phyloP scores from a whole-genome alignment of 768 basidiomycete species.

The Podaxis mareebaensis region DNA sequence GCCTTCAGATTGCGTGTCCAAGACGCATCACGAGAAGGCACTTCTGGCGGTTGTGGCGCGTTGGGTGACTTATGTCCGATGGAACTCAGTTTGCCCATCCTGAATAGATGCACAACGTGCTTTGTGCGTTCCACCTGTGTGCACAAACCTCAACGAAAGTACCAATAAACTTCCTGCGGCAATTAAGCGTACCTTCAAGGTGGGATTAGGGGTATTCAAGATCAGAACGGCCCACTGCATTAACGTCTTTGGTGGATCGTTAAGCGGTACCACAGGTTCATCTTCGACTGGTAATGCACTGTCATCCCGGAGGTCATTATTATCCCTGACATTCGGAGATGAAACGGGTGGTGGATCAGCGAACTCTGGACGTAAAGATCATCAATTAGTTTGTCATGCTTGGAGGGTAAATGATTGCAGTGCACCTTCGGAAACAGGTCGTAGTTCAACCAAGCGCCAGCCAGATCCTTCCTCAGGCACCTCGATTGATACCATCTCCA shows the following conservation, averaged over 20 bases:
- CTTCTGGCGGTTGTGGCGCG: constrained; percentile 57
- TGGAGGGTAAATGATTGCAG: constrained; percentile 5
- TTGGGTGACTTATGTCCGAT: constrained; percentile 58
- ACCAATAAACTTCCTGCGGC: not conserved
- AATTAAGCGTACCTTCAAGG: constrained; percentile 16
- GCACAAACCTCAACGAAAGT: not conserved
- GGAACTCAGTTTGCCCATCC: constrained; percentile 65
- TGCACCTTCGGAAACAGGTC: constrained; percentile 73
- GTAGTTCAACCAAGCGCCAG: constrained; percentile 67
- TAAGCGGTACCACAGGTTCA: constrained; percentile 51
- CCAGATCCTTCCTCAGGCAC: constrained; percentile 49
- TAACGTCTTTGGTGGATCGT: constrained; percentile 60
- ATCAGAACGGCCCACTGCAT: constrained; percentile 81
- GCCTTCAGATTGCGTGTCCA: constrained; percentile 49
- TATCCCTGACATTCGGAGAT: constrained; percentile 12
- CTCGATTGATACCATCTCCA: constrained; percentile 60
- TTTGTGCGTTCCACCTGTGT: constrained; percentile 65
- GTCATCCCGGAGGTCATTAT: constrained; percentile 12
- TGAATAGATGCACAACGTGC: constrained; percentile 67
- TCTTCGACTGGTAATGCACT: constrained; percentile 21
- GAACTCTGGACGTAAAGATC: constrained; percentile 44
- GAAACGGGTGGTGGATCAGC: constrained; percentile 60
- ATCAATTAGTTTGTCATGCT: not conserved
- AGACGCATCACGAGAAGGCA: constrained; percentile 60
- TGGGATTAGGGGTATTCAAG: constrained; percentile 71